Conservation (phyloP, 2,329 filamentous ascomycete genomes). For the Arachnomyces sp. region DNA sequence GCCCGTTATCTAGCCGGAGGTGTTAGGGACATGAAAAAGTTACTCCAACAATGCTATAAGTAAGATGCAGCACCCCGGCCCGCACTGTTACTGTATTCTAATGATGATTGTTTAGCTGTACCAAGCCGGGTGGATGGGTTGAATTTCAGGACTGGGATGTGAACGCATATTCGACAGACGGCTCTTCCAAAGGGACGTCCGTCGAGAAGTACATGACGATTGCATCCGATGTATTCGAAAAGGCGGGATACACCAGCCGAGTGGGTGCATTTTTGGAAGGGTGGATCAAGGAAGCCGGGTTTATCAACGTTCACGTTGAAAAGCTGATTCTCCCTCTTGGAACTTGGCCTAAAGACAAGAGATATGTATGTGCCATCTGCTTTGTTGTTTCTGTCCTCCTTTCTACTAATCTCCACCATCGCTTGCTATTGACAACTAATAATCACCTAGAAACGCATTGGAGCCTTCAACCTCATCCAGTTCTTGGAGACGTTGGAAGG, state of each 20-base stretch:
- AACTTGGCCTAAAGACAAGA: constrained; percentile 21
- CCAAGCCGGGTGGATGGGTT: constrained; percentile 36
- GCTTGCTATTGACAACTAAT: constrained; percentile 1
- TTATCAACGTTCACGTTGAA: constrained; percentile 15
- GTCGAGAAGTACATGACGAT: constrained; percentile 6
- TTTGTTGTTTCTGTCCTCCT: constrained; percentile 10
- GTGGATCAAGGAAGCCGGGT: constrained; percentile 20
- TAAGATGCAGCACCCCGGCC: constrained; percentile 20
- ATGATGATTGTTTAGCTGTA: constrained; percentile 3
- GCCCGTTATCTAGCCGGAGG: constrained; percentile 51
- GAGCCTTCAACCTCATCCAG: constrained; percentile 20
- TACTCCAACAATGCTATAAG: constrained; percentile 44
- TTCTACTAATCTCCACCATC: constrained; percentile 18
- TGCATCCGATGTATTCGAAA: constrained; percentile 4
- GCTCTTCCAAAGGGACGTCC: constrained; percentile 4
- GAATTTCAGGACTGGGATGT: constrained; percentile 30
- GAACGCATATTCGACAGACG: constrained; percentile 3
- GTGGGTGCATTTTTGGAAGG: constrained; percentile 10
- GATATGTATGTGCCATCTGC: constrained; percentile 10
- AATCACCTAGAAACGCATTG: constrained; percentile 17
- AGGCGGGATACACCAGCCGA: constrained; percentile 4
- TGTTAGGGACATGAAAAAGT: constrained; percentile 48
- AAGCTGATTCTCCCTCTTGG: constrained; percentile 20
- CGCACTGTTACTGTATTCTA: neutral
- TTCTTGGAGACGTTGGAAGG: constrained; percentile 20